These are phyloP conservation scores for Pichia scutulata DNA, from an alignment of 805 yeast genomes.

Conservation along the genomic window DNA sequence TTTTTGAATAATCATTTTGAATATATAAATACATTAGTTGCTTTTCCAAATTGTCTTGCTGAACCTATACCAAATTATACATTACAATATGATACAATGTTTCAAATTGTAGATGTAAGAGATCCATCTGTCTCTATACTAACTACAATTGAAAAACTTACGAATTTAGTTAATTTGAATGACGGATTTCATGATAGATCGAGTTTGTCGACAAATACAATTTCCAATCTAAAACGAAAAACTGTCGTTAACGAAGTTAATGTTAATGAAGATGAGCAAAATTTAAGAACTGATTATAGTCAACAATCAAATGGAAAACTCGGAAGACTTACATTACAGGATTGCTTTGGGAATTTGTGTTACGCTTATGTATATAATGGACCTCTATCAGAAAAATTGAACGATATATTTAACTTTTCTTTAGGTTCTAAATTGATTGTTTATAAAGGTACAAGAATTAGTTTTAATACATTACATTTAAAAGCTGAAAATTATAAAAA, in stretches of 20 bases:
- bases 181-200: slow-evolving; percentile 52
- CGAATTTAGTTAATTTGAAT: slow-evolving; percentile 45
- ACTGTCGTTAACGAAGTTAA: slow-evolving; percentile 35
- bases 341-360: slow-evolving; percentile 39
- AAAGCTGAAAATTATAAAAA: slow-evolving; percentile 17
- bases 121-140: slow-evolving; percentile 46
- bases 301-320: background rate
- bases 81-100: slow-evolving; percentile 23
- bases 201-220: slow-evolving; percentile 1
- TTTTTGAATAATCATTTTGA: background rate
- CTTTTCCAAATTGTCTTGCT: slow-evolving; percentile 10
- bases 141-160: slow-evolving; percentile 49
- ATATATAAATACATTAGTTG: background rate
- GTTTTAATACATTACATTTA: slow-evolving; percentile 39
- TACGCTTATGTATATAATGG: slow-evolving; percentile 50
- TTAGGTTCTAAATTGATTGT: slow-evolving; percentile 55
- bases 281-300: slow-evolving; percentile 1
- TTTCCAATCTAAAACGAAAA: slow-evolving; percentile 1
- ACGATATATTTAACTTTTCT: slow-evolving; percentile 30
- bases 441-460: slow-evolving; percentile 37
- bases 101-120: slow-evolving; percentile 49
- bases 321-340: slow-evolving; percentile 46
- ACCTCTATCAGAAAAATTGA: slow-evolving; percentile 26
- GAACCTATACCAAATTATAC: slow-evolving; percentile 1
- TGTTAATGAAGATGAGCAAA: slow-evolving; percentile 35